Evolutionary conservation across 2,329 filamentous ascomycete genomes (phyloP).

Genomic region (Pseudocercospora fuligena): DNA sequence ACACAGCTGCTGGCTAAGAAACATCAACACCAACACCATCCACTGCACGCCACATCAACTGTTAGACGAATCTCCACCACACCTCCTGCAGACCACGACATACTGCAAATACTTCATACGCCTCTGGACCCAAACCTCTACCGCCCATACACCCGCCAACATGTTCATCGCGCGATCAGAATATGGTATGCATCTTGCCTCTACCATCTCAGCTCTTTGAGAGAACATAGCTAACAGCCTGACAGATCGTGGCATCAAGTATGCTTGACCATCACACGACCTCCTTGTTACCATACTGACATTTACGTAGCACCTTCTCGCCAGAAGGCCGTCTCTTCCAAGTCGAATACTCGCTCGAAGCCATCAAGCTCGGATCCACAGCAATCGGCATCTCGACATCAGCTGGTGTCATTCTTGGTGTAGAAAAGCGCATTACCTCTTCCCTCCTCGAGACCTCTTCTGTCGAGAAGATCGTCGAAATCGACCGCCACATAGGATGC

Average conservation of each 20-base stretch:
- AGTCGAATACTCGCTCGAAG: constrained; percentile 99
- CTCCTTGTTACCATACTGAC: background rate
- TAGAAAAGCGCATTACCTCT: constrained; percentile 98
- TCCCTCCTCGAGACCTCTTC: constrained; percentile 96
- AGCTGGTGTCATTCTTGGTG: constrained; percentile 92
- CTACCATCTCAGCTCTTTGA: background rate
- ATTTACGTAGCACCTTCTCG: constrained; percentile 75
- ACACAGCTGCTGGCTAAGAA: constrained; percentile 7
- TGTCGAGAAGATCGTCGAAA: constrained; percentile 99
- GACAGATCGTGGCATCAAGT: constrained; percentile 94
- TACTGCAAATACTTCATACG: background rate
- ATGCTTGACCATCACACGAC: background rate
- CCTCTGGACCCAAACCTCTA: background rate
- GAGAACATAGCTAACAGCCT: constrained; percentile 30
- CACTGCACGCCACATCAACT: background rate
- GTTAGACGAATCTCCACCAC: background rate
- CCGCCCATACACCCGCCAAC: constrained; percentile 53
- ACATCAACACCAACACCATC: background rate
- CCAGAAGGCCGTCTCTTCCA: constrained; percentile 99
- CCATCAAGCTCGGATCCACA: constrained; percentile 98
- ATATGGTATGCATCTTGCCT: constrained; percentile 77
- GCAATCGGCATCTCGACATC: constrained; percentile 96
- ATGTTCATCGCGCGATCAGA: constrained; percentile 99
- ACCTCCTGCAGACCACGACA: background rate
- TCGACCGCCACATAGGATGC: constrained; percentile 97